Percentiles rank a stretch among this genome's conserved stretches.
Evolutionary conservation across 768 basidiomycete species (phyloP).

Genomic region (Boletus tomentosulus): DNA sequence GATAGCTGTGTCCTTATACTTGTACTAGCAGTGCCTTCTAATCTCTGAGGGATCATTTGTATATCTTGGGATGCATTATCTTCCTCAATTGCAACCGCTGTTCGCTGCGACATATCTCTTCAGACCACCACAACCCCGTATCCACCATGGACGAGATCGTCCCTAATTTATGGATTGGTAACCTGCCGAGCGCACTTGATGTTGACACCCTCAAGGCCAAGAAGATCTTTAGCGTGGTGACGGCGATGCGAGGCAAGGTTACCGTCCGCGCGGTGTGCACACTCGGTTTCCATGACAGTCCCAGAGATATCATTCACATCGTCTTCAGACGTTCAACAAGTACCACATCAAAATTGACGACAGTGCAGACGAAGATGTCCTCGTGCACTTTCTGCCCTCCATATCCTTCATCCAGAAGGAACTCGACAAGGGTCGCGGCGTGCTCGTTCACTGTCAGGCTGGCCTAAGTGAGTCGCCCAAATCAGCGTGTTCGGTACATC

Average conservation of each 20-base stretch:
- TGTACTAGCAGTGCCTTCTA: background rate
- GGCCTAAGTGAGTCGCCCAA: constrained; percentile 66
- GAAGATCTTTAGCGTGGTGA: constrained; percentile 72
- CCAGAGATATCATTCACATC: background rate
- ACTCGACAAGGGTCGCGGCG: constrained; percentile 66
- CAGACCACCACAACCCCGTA: background rate
- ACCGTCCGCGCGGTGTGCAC: constrained; percentile 57
- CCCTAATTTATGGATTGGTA: constrained; percentile 80
- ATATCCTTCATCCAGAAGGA: constrained; percentile 83
- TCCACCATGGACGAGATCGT: constrained; percentile 71
- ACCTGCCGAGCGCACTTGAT: constrained; percentile 67
- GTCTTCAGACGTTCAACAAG: constrained; percentile 65
- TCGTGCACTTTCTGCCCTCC: constrained; percentile 71
- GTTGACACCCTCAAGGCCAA: constrained; percentile 55
- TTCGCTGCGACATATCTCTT: background rate
- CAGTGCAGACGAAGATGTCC: constrained; percentile 68
- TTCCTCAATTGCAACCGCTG: background rate
- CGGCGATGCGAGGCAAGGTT: constrained; percentile 66
- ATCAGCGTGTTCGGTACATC: background rate
- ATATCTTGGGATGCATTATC: background rate
- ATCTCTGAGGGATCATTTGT: background rate
- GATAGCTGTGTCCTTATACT: background rate
- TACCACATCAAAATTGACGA: constrained; percentile 80
- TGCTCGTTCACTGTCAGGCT: constrained; percentile 88
- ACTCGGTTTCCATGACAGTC: background rate